Evolutionary conservation across 768 basidiomycete genomes (phyloP), one percentile per base, ranked within the genome.

Genomic region (Termitomyces sp.): DNA sequence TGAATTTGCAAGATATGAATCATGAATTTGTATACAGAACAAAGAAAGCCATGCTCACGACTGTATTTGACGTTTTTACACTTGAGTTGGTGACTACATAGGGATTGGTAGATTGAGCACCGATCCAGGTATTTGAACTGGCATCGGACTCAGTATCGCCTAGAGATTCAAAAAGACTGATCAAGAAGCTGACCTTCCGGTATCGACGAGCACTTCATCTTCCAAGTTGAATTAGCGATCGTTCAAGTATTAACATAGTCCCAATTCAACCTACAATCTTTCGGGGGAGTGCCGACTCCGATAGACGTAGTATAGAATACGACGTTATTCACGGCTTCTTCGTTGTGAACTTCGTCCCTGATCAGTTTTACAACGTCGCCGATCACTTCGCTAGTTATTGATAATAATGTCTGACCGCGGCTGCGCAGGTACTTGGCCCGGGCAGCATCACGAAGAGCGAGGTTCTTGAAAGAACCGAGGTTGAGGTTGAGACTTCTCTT

Each of bases 61-160:
- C 82, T 42, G 63, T 39, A 57, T 82, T 61, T 0, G 64, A 60
- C 12, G 84, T 86, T 60, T 73, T 54, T 7, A 37, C 64, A 54
- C 81, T 84, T 22, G 84, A 80, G 49, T 71, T 72, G 5, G 86
- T 86, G 58, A 59, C 57, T 20, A 65, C 65, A 64, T 84, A 88
- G 0, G 68, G 14, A 18, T 39, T 39, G 18, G 18, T 3, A 27
- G 65, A 70, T 13, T 31, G 61, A 27, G 86, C 84, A 18, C 86
- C 85, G 46, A 88, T 72, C 85, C 86, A 88, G 32, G 84, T 87
- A 71, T 87, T 88, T 12, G 86, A 85, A 68, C 84, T 85, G 32
- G 36, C 3, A 2, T 16, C n/a, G 20, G 5, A 31, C 26, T 36
- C 4, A 55, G 16, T 31, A 20, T 22, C 22, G 5, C 8, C 34